phyloP scores from a whole-genome alignment of 768 basidiomycete species.

The Tricholomella constricta region DNA sequence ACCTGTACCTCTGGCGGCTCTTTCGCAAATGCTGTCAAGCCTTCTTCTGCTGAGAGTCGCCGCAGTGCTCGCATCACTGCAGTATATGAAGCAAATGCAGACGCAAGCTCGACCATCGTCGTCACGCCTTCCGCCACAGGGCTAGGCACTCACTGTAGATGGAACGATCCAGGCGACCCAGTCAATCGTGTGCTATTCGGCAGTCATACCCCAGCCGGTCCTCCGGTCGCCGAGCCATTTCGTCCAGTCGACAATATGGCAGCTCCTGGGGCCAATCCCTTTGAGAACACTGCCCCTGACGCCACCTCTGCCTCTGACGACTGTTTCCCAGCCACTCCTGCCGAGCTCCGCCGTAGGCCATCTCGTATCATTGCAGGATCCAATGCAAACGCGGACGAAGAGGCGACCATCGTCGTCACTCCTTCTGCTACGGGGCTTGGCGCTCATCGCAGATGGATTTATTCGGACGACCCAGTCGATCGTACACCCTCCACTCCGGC shows the following conservation, averaged over 20 bases:
- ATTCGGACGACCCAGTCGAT: background rate
- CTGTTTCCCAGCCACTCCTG: background rate
- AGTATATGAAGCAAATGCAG: background rate
- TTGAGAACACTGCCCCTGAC: background rate
- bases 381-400: background rate
- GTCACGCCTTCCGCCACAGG: conserved; percentile 2
- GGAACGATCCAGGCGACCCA: background rate
- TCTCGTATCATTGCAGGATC: background rate
- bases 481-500: background rate
- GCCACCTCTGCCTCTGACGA: background rate
- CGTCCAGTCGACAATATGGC: background rate
- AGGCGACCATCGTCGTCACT: background rate
- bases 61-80: background rate
- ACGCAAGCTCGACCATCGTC: background rate
- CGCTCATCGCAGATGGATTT: background rate
- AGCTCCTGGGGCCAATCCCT: background rate
- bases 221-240: background rate
- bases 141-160: background rate
- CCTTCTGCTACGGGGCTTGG: conserved; percentile 1
- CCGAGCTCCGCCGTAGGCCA: background rate
- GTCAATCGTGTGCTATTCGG: background rate
- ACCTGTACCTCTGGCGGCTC: background rate
- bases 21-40: background rate
- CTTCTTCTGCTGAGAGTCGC: background rate
- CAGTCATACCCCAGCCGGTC: no score